phyloP scores from a whole-genome alignment of 306 rosid species.

The Gillenia trifoliata region DNA sequence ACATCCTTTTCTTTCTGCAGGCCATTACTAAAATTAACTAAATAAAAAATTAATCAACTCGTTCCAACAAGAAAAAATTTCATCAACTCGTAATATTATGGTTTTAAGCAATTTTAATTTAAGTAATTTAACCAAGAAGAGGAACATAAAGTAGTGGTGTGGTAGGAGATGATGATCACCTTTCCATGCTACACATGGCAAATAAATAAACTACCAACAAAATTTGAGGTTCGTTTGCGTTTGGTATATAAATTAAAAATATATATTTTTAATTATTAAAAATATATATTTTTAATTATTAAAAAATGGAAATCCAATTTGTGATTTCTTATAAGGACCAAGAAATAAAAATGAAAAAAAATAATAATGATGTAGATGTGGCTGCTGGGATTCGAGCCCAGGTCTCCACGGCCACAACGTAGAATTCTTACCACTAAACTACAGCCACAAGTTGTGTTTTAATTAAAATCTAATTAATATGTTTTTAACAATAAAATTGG shows the following conservation, averaged over 20 bases:
- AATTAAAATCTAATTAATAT: too few relatives aligned
- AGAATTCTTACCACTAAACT: neutral
- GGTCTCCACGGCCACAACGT: neutral
- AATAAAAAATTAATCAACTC: too few relatives aligned
- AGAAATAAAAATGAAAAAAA: neutral
- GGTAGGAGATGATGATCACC: neutral
- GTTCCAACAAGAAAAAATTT: too few relatives aligned
- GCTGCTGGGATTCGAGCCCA: neutral
- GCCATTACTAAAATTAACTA: neutral
- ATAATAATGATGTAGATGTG: neutral
- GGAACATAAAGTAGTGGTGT: conserved; percentile 5
- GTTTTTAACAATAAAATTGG: too few relatives aligned
- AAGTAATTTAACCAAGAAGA: neutral
- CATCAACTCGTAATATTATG: neutral
- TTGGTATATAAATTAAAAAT: too few relatives aligned
- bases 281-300: too few relatives aligned
- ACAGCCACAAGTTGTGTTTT: neutral
- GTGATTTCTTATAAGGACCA: neutral
- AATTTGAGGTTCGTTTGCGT: neutral
- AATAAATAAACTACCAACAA: neutral
- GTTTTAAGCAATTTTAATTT: neutral
- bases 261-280: too few relatives aligned
- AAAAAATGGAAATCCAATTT: too few relatives aligned
- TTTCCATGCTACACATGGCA: neutral
- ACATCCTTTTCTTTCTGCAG: neutral